Percentiles rank a stretch among this genome's conserved stretches.
These are phyloP conservation scores for Rutstroemia sydowiana DNA, from an alignment of 2,329 filamentous ascomycete genomes.

Conservation along the genomic window DNA sequence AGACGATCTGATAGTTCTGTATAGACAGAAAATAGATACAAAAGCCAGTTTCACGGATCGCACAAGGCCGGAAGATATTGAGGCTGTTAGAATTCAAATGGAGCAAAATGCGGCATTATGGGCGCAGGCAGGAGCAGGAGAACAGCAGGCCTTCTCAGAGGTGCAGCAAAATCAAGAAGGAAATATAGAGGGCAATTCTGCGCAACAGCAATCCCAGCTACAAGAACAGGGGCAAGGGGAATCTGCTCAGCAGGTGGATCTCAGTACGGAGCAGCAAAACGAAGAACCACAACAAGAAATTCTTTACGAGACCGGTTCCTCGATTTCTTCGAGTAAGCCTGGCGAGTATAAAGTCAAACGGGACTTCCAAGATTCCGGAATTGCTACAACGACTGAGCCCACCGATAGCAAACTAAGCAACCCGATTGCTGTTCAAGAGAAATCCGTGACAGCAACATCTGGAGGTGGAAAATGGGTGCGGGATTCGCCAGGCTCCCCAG, in stretches of 20 bases:
- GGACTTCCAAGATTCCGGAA: neutral
- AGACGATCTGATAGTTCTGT: constrained; percentile 40
- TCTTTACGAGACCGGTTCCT: neutral
- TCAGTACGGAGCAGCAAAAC: neutral
- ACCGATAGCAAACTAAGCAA: neutral
- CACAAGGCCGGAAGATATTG: constrained; percentile 15
- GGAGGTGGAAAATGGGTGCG: constrained; percentile 12
- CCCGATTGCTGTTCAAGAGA: neutral
- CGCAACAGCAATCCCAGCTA: neutral
- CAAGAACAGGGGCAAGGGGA: neutral
- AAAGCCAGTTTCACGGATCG: constrained; percentile 28
- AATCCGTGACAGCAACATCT: too few relatives aligned
- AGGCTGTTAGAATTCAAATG: neutral
- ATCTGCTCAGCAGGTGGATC: neutral
- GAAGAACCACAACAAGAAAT: neutral
- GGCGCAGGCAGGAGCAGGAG: neutral
- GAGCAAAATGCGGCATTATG: neutral
- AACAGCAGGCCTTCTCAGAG: neutral
- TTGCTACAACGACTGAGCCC: neutral
- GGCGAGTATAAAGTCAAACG: neutral
- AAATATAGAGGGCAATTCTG: neutral
- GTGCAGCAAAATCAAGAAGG: neutral
- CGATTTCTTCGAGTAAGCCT: neutral
- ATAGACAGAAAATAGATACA: constrained; percentile 34
- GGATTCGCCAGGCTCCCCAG: constrained; percentile 22